A percentile compares a stretch with the other conserved stretches of the same genome.
Conservation (phyloP, 495 filamentous ascomycete genomes). For the Podospora pseudoanserina region DNA sequence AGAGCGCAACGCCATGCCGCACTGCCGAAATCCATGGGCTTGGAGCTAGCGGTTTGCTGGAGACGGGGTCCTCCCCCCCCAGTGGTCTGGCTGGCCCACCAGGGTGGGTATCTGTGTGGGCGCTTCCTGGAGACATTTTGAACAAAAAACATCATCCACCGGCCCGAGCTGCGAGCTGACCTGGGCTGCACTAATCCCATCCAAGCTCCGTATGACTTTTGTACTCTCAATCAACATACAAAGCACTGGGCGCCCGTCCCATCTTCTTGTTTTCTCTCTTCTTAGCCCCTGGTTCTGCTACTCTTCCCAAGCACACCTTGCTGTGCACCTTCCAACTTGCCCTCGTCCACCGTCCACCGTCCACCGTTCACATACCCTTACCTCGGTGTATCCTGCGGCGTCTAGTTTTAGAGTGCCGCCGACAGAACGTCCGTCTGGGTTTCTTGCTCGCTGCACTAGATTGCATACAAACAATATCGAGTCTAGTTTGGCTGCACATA, state of each 20-base stretch:
- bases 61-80: constrained; percentile 5
- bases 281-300: background rate
- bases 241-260: constrained; percentile 1
- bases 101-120: constrained; percentile 22
- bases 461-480: constrained; percentile 16
- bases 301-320: background rate
- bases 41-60: constrained; percentile 12
- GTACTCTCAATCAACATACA: background rate
- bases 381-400: constrained; percentile 30
- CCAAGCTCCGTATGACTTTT: background rate
- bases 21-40: constrained; percentile 33
- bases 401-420: constrained; percentile 29
- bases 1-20: constrained; percentile 33
- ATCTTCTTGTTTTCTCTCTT: background rate
- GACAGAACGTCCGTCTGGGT: constrained; percentile 27
- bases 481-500: constrained; percentile 18
- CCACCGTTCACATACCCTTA: background rate
- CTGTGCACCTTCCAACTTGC: background rate
- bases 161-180: constrained; percentile 22
- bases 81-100: constrained; percentile 14
- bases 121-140: constrained; percentile 13
- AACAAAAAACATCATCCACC: constrained; percentile 25
- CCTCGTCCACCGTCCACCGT: background rate
- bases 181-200: constrained; percentile 12
- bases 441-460: constrained; percentile 19